These are phyloP conservation scores for Epichloe festucae DNA, from an alignment of 2,329 filamentous ascomycete species.

Conservation along the genomic window DNA sequence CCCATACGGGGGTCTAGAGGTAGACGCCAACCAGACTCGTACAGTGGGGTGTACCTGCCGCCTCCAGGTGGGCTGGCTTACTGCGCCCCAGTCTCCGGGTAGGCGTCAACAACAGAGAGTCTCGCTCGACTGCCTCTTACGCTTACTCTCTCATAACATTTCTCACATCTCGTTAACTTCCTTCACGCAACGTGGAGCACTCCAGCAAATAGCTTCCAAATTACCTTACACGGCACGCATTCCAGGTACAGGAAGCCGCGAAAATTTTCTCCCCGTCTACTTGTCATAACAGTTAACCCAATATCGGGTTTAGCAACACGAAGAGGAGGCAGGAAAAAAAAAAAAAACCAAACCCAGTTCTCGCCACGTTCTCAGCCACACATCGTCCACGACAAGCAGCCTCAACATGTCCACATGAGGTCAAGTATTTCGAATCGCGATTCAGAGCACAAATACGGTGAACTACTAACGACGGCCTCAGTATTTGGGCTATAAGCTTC, in stretches of 20 bases:
- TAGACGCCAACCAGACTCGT: not conserved
- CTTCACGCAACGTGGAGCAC: not conserved
- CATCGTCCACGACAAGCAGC: slow-evolving; percentile 18
- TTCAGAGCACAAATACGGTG: slow-evolving; percentile 1
- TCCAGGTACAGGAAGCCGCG: not conserved
- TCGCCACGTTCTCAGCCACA: slow-evolving; percentile 34
- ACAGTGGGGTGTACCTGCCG: not conserved
- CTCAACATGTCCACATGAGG: slow-evolving; percentile 23
- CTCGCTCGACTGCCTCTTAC: not conserved
- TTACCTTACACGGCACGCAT: not conserved
- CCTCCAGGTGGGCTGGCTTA: not conserved
- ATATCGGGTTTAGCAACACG: slow-evolving; percentile 5
- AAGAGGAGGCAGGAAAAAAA: slow-evolving; percentile 3
- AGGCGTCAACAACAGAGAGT: slow-evolving; percentile 3
- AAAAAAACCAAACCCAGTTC: slow-evolving; percentile 21
- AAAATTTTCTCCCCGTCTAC: not conserved
- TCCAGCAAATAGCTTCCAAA: not conserved
- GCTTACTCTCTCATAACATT: not conserved
- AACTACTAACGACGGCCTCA: slow-evolving; percentile 1
- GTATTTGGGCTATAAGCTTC: not conserved
- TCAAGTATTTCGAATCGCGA: slow-evolving; percentile 5
- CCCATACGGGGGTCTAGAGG: not conserved
- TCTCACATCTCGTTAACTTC: not conserved
- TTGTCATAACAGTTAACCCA: not conserved
- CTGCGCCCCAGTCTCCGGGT: not conserved